A percentile compares a stretch with the other conserved stretches of the same genome.
Evolutionary conservation across 306 rosid species (phyloP).

Genomic region (Casuarina glauca): DNA sequence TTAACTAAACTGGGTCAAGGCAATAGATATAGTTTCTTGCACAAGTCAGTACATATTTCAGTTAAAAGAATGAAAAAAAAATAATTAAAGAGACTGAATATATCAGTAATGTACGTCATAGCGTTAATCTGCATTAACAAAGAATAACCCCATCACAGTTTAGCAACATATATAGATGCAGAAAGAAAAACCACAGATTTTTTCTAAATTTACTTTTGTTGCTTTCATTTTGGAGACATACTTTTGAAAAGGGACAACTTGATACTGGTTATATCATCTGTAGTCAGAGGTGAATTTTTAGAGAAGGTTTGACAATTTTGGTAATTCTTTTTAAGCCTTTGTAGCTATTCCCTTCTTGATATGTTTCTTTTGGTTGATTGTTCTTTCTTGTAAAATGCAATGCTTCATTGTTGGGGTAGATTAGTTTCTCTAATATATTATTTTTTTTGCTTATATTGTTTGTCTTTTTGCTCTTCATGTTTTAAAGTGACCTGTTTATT

Average conservation of each 20-base stretch:
- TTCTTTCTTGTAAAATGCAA: neutral
- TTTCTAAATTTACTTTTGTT: neutral
- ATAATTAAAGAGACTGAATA: too few species aligned
- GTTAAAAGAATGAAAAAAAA: too few species aligned
- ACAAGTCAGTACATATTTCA: too few species aligned
- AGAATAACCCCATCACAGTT: too few species aligned
- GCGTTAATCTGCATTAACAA: too few species aligned
- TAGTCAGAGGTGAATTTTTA: too few species aligned
- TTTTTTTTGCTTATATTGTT: neutral
- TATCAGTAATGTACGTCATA: too few species aligned
- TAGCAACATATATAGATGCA: too few species aligned
- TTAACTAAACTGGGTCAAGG: too few species aligned
- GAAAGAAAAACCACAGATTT: neutral
- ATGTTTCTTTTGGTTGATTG: neutral
- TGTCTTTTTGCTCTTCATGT: neutral
- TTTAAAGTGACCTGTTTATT: neutral
- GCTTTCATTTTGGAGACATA: neutral
- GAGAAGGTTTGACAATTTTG: neutral
- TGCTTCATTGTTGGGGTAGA: neutral
- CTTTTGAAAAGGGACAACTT: neutral
- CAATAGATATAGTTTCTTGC: too few species aligned
- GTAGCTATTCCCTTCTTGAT: neutral
- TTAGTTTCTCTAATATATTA: neutral
- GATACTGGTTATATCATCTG: too few species aligned
- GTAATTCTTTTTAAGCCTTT: neutral